Conservation (phyloP, 164 flowering plant species). For the Buxus sempervirens region DNA sequence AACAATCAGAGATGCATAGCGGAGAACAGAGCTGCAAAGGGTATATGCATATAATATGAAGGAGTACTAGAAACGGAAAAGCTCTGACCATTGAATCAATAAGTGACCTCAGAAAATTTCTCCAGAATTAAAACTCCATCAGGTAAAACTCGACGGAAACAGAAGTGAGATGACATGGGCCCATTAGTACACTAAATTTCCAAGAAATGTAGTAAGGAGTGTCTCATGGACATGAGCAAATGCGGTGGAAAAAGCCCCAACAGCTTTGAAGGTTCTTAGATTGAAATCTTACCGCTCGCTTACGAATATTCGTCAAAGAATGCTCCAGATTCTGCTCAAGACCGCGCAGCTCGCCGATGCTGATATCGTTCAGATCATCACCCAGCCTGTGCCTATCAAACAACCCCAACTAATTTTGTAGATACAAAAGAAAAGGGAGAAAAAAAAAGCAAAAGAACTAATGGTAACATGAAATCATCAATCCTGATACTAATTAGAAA, state of each 20-base stretch:
- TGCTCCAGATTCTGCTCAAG: constrained; percentile 34
- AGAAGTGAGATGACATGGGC: neutral
- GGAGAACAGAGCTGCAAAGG: too few relatives aligned
- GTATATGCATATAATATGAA: too few relatives aligned
- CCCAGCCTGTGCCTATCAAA: constrained; percentile 55
- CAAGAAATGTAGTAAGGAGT: neutral
- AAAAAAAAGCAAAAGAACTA: neutral
- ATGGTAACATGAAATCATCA: too few relatives aligned
- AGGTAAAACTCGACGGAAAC: neutral
- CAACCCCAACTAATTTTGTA: neutral
- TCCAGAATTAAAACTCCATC: too few relatives aligned
- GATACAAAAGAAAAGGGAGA: neutral
- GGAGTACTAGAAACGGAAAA: too few relatives aligned
- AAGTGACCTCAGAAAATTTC: neutral
- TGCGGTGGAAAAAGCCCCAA: neutral
- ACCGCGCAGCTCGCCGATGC: constrained; percentile 22
- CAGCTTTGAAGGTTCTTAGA: neutral
- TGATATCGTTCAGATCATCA: constrained; percentile 33
- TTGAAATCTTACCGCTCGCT: constrained; percentile 30
- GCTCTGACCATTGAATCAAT: too few relatives aligned
- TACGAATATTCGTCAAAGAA: constrained; percentile 26
- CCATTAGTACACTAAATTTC: neutral
- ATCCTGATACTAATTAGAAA: too few relatives aligned
- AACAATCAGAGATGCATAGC: too few relatives aligned
- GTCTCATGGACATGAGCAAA: neutral